These are phyloP conservation scores for Hibiscus trionum DNA, from an alignment of 345 rosid species.

Conservation along the genomic window DNA sequence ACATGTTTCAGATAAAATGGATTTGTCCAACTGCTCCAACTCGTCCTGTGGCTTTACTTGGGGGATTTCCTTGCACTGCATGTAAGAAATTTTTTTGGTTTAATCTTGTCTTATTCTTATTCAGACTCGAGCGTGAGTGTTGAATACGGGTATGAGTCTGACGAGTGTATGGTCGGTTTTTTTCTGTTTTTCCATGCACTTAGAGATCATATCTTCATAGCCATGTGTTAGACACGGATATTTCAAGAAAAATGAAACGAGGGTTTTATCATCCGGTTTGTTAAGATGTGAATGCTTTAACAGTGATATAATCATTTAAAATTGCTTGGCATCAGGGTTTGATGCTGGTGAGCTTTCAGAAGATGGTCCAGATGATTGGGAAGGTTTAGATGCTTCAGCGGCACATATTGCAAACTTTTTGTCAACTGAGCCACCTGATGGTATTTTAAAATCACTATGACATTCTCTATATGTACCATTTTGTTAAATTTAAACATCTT, in stretches of 20 bases:
- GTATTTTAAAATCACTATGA: conserved; percentile 26
- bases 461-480: neutral
- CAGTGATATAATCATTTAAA: neutral
- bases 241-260: neutral
- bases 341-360: conserved; percentile 82
- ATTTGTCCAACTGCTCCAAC: conserved; percentile 97
- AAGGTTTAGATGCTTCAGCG: conserved; percentile 92
- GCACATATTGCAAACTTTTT: conserved; percentile 81
- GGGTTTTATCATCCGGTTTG: conserved; percentile 5
- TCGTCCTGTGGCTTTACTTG: conserved; percentile 67
- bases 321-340: conserved; percentile 57
- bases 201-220: too few species aligned
- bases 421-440: conserved; percentile 84
- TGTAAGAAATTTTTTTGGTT: conserved; percentile 38
- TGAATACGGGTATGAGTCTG: neutral
- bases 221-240: neutral
- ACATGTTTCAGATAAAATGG: conserved; percentile 70
- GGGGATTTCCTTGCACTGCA: conserved; percentile 90
- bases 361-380: conserved; percentile 73
- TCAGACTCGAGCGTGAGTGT: neutral
- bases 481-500: neutral
- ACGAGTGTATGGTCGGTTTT: neutral
- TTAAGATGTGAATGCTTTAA: conserved; percentile 5
- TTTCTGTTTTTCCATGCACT: neutral
- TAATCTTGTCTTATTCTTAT: neutral